These are phyloP conservation scores for Prinsepia uniflora DNA, from an alignment of 306 rosid species.

Conservation along the genomic window DNA sequence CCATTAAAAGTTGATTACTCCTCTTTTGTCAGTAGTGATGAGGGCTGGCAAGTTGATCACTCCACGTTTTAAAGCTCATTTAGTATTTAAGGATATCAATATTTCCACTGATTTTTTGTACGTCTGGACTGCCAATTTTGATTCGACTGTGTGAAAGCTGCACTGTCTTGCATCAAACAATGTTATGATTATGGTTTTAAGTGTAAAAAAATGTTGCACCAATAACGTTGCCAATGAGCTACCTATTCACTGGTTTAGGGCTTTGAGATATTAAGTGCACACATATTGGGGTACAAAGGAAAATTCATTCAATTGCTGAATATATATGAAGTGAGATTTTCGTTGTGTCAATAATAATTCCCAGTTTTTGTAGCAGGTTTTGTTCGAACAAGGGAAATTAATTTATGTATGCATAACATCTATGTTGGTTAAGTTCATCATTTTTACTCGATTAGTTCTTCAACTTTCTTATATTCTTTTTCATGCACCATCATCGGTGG, in stretches of 20 bases:
- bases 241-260: not conserved
- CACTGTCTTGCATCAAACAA: not conserved
- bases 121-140: not conserved
- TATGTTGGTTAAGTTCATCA: too few species aligned
- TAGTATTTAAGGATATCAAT: not conserved
- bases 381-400: not conserved
- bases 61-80: not conserved
- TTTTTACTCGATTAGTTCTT: not conserved
- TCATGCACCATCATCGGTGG: too few species aligned
- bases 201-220: not conserved
- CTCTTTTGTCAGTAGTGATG: slow-evolving; percentile 33
- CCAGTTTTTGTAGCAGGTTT: not conserved
- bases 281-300: not conserved
- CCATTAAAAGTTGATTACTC: slow-evolving; percentile 32
- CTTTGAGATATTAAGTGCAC: not conserved
- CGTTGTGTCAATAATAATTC: not conserved
- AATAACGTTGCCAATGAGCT: not conserved
- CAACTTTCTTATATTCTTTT: too few species aligned
- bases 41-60: slow-evolving; percentile 39
- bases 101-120: not conserved
- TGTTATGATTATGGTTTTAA: not conserved
- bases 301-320: not conserved
- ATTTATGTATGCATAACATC: not conserved
- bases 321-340: not conserved
- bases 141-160: not conserved